A percentile compares a stretch with the other conserved stretches of the same genome.
These are phyloP conservation scores for Dendrobium chrysotoxum DNA, from an alignment of 106 monocot genomes.

Conservation along the genomic window DNA sequence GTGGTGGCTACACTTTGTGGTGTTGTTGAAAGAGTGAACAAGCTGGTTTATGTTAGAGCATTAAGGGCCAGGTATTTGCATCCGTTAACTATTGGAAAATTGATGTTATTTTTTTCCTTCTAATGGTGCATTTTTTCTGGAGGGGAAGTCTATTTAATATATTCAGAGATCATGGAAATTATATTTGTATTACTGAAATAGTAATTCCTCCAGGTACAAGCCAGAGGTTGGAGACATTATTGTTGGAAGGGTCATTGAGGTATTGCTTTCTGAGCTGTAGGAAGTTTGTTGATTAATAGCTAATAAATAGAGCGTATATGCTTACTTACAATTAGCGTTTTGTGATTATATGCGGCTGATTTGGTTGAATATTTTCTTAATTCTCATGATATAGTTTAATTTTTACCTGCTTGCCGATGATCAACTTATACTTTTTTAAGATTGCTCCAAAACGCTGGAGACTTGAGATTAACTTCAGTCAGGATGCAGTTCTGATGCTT, in stretches of 20 bases:
- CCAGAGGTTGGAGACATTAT: slow-evolving; percentile 99
- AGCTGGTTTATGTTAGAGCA: slow-evolving; percentile 83
- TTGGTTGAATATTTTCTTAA: neutral
- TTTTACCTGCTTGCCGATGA: neutral
- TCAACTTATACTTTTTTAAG: slow-evolving; percentile 22
- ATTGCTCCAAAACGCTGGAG: slow-evolving; percentile 92
- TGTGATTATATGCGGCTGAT: neutral
- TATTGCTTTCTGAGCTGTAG: slow-evolving; percentile 8
- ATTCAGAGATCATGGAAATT: neutral
- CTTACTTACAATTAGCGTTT: neutral
- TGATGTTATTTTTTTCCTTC: neutral
- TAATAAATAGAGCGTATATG: neutral
- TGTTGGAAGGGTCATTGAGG: slow-evolving; percentile 94
- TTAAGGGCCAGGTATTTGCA: slow-evolving; percentile 49
- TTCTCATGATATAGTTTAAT: neutral
- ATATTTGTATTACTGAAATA: neutral
- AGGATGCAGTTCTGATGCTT: slow-evolving; percentile 98
- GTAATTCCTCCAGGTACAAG: slow-evolving; percentile 65
- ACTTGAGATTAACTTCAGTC: slow-evolving; percentile 91
- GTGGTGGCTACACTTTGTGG: slow-evolving; percentile 89
- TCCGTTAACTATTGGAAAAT: neutral
- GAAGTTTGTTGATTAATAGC: neutral
- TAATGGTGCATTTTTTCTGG: neutral
- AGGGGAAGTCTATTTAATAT: neutral
- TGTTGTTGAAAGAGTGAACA: slow-evolving; percentile 91